Evolutionary conservation across 2,329 filamentous ascomycete species (phyloP).

Genomic region (Purpureocillium lavendulum): DNA sequence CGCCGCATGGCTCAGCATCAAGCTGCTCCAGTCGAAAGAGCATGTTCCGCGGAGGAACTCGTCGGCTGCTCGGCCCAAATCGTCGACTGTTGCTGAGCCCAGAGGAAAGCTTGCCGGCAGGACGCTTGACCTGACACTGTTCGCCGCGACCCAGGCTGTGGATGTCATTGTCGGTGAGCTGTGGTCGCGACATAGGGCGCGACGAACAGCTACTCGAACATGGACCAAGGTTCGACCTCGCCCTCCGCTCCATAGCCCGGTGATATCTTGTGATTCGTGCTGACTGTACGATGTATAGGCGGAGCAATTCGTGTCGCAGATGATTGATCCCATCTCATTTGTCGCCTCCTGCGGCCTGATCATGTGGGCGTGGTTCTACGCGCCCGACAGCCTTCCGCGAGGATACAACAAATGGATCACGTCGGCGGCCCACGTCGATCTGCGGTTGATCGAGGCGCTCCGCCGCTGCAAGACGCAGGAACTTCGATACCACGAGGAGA

Average conservation of each 20-base stretch:
- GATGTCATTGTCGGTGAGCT: constrained; percentile 61
- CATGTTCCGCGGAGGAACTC: constrained; percentile 17
- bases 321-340: constrained; percentile 62
- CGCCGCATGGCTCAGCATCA: constrained; percentile 48
- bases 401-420: constrained; percentile 78
- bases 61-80: neutral
- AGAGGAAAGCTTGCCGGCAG: constrained; percentile 46
- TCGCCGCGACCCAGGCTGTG: constrained; percentile 61
- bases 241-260: constrained; percentile 13
- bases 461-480: constrained; percentile 54
- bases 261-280: neutral
- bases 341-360: constrained; percentile 63
- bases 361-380: constrained; percentile 88
- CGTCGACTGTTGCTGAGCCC: no score
- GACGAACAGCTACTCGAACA: constrained; percentile 32
- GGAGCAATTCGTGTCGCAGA: constrained; percentile 24
- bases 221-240: constrained; percentile 34
- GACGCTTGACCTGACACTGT: constrained; percentile 77
- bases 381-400: constrained; percentile 58
- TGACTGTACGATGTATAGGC: constrained; percentile 4
- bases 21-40: constrained; percentile 47
- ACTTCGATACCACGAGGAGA: constrained; percentile 66
- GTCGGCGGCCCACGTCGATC: constrained; percentile 66
- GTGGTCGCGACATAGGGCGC: constrained; percentile 46
- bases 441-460: constrained; percentile 65